Percentiles rank a stretch among this genome's conserved stretches.
These are phyloP conservation scores for Globisporangium cylindrosporum DNA, from an alignment of 352 stramenopile species.

Conservation along the genomic window DNA sequence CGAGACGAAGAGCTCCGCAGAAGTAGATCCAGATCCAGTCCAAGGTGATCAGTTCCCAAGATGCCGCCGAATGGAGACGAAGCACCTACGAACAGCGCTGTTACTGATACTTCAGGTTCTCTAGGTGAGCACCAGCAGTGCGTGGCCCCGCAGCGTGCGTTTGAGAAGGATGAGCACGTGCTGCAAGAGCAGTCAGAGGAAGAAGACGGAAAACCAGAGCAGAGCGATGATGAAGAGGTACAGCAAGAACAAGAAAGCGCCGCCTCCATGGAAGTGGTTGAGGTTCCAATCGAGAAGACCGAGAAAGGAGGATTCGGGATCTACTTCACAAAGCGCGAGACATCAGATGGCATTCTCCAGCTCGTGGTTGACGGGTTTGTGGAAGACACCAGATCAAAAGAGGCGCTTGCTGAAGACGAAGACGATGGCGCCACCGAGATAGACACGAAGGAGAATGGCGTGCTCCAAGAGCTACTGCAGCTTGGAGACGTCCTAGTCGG, in stretches of 20 bases:
- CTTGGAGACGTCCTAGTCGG: constrained; percentile 33
- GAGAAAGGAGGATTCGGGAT: constrained; percentile 34
- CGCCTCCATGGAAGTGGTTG: constrained; percentile 4
- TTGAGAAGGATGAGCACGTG: neutral
- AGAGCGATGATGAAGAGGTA: neutral
- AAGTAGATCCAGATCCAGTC: neutral
- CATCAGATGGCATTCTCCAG: neutral
- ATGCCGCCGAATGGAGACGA: neutral
- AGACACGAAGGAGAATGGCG: neutral
- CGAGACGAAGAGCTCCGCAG: neutral
- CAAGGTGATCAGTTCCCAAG: neutral
- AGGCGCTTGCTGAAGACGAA: neutral
- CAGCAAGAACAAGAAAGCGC: neutral
- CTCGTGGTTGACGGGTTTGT: constrained; percentile 44
- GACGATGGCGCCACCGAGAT: neutral
- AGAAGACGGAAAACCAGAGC: neutral
- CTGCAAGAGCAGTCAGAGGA: neutral
- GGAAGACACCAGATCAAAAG: constrained; percentile 6
- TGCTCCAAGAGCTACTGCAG: constrained; percentile 18
- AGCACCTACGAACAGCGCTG: neutral
- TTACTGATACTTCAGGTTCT: neutral
- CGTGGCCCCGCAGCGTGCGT: neutral
- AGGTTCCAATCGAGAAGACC: constrained; percentile 32
- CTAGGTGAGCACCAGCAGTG: neutral
- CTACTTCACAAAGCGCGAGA: constrained; percentile 34